Evolutionary conservation across 1,139 yeast genomes (phyloP), one percentile per base, ranked within the genome.

Genomic region (Taphrina sp.): DNA sequence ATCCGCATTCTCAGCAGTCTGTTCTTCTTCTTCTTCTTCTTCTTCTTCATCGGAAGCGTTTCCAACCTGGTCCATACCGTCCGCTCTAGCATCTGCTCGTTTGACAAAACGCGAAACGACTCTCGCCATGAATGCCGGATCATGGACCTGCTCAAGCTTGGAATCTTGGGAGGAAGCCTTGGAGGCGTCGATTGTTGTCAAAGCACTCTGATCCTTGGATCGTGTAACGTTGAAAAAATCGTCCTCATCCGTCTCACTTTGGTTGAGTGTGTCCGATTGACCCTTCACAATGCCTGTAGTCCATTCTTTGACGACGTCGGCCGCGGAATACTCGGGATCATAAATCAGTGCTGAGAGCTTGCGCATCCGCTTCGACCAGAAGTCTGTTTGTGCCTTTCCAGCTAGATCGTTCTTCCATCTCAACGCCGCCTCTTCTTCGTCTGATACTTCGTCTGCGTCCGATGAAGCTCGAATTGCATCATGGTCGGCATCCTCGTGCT

Each of bases 301-400:
- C 59, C 57, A 56, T 3, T 73, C 77, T 2, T 71, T 74, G 1
- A 64, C 72, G 35, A 72, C 74, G 8, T 73, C 76, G 5, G 65
- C 60, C 1, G 61, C 62, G 7, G 66, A 64, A 23, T 70, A 74
- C 5, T 69, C 74, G 29, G 75, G 79, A 60, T 78, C 81, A 67
- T 92, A 92, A 8, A 92, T 72, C 57, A 92, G 72, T 66, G 85
- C 87, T 64, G 85, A 82, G 60, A 92, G 80, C 67, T 92, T 86
- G 90, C 95, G 86, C 60, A 74, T 70, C 72, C 74, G 80, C 69
- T 69, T 61, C 23, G 64, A 51, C 39, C 62, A 60, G 59, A 61
- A 66, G 52, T 59, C 61, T n/a, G 58, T 58, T 5, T 63, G 45
- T 1, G 74, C 74, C 26, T 72, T 58, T 39, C 56, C 65, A 26